Conservation (phyloP, 805 yeast genomes). For the Candida bentonensis region DNA sequence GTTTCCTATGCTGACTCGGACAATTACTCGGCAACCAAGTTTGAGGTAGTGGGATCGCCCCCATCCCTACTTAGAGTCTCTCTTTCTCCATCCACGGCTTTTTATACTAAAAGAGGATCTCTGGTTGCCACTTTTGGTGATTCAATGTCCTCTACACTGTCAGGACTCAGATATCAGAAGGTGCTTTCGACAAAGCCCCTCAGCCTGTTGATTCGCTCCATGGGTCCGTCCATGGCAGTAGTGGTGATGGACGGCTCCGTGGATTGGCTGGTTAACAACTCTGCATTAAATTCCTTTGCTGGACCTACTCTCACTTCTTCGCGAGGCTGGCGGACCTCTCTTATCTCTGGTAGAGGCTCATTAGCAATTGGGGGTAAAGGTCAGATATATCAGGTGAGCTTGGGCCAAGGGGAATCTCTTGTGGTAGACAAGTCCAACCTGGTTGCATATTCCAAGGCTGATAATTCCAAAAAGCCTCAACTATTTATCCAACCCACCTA, state of each 20-base stretch:
- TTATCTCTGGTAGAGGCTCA: conserved; percentile 15
- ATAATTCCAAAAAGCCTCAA: background rate
- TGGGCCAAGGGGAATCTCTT: conserved; percentile 15
- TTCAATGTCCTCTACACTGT: background rate
- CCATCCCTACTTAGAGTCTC: background rate
- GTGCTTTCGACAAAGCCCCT: background rate
- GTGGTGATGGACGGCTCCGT: conserved; percentile 1
- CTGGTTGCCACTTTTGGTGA: conserved; percentile 1
- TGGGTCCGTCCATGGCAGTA: background rate
- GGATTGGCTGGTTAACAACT: background rate
- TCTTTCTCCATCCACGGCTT: background rate
- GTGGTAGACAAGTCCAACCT: conserved; percentile 6
- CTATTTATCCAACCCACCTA: background rate
- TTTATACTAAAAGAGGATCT: background rate
- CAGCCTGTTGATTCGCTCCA: background rate
- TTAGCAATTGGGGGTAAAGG: conserved; percentile 20
- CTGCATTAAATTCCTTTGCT: background rate
- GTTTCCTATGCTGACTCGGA: background rate
- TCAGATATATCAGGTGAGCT: conserved; percentile 16
- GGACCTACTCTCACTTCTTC: background rate
- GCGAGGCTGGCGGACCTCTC: background rate
- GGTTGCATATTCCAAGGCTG: background rate
- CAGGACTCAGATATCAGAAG: background rate
- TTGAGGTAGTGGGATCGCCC: background rate
- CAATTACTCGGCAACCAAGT: background rate